Base-by-base conservation (phyloP, 2,329 filamentous ascomycete genomes). In the Calonectria fujianensis region DNA sequence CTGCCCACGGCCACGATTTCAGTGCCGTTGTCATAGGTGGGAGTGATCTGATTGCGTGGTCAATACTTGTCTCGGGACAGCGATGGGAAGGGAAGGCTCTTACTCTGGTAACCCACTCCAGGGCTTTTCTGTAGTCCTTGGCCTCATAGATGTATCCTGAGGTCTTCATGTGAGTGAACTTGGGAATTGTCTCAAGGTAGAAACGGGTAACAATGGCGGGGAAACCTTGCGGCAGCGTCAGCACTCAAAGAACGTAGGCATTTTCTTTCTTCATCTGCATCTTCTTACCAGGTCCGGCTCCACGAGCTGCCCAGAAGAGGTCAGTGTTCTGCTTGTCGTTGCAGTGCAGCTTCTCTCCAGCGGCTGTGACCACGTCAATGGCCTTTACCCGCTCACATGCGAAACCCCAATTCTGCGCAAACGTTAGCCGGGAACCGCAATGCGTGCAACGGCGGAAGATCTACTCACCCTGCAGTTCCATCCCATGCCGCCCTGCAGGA, bases 401-500 rank as follows among this genome's bases (percentile, higher is more conserved):
- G 87, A 88, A 90, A 0, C 90, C 89, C 89, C 89, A 91, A 75
- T 88, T 89, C 88, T 89, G 67, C 1, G 32, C 18, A 16, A 51
- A 24, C 24, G 39, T 68, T 70, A 59, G 70, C 29, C 16, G 24
- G 37, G n/a, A 14, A 35, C 20, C 9, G 20, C 54, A n/a, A 27
- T 10, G 41, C 11, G 41, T 27, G 57, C 13, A 29, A 61, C 10
- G 3, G n/a, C 27, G 6, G n/a, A 24, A n/a, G 64, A 37, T n/a
- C 32, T 72, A 79, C 84, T 70, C 74, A 88, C 87, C 80, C 86
- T 88, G 76, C 87, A 90, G 77, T 90, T 90, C 90, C 90, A 91
- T 0, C 90, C 90, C 88, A 91, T 90, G 1, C 90, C 90, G 0
- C 90, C 90, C 76, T 91, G 89, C 18, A 91, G 80, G 29, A 91